Evolutionary conservation across 306 rosid genomes (phyloP).

Genomic region (Fragaria ananassa): DNA sequence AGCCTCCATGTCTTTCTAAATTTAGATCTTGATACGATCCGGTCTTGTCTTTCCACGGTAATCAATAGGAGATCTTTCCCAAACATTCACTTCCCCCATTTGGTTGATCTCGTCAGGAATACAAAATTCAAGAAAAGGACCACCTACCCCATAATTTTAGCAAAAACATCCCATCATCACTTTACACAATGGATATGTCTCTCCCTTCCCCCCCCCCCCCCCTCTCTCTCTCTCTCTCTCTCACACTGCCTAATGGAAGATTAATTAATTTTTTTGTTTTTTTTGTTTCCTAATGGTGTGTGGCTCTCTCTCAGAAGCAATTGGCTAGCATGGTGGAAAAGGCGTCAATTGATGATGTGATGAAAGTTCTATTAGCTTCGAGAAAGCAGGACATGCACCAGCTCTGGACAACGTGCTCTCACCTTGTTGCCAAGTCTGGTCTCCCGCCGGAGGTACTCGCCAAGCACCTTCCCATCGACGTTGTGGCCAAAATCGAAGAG

Average conservation of each 20-base stretch:
- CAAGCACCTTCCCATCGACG: conserved; percentile 81
- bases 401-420: conserved; percentile 94
- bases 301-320: conserved; percentile 65
- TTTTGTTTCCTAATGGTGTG: not conserved
- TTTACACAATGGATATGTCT: not conserved
- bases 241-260: not conserved
- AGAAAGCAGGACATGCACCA: conserved; percentile 98
- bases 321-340: conserved; percentile 96
- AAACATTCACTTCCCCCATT: conserved; percentile 69
- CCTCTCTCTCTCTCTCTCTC: not conserved
- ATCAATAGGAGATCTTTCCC: conserved; percentile 36
- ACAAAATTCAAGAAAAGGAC: conserved; percentile 24
- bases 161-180: conserved; percentile 37
- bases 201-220: not conserved
- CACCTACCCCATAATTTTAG: conserved; percentile 5
- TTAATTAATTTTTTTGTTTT: not conserved
- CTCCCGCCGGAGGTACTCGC: conserved; percentile 87
- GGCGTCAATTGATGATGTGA: conserved; percentile 93
- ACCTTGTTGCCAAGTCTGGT: conserved; percentile 86
- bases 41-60: conserved; percentile 61
- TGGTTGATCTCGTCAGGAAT: conserved; percentile 35
- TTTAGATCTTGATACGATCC: conserved; percentile 33
- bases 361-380: conserved; percentile 88
- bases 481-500: conserved; percentile 87
- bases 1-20: conserved; percentile 43